Percentiles rank a stretch among this genome's conserved stretches.
Evolutionary conservation across 148 eudicot species (phyloP).

Genomic region (Cornus suecica): DNA sequence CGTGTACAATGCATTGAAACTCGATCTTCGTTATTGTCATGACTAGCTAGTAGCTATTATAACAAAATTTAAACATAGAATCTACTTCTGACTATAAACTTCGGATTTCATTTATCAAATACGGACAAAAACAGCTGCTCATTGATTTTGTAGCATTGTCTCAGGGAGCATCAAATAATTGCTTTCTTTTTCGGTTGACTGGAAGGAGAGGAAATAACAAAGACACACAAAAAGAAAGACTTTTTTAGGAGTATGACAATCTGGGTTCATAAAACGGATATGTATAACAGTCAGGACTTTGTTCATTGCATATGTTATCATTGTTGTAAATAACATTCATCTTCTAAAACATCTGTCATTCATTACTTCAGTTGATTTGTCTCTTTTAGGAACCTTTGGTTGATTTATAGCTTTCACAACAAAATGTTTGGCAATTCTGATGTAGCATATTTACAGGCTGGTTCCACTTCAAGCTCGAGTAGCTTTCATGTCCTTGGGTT

Average conservation of each 20-base stretch:
- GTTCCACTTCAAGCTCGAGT: slow-evolving; percentile 94
- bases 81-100: too few relatives aligned
- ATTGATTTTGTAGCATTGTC: too few relatives aligned
- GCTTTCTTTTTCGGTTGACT: not conserved
- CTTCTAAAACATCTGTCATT: not conserved
- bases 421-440: not conserved
- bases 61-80: too few relatives aligned
- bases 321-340: not conserved
- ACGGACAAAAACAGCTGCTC: too few relatives aligned
- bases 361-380: not conserved
- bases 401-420: not conserved
- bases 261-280: not conserved
- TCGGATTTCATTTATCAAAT: too few relatives aligned
- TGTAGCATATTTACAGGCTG: slow-evolving; percentile 45
- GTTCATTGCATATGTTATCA: not conserved
- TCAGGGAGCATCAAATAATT: too few relatives aligned
- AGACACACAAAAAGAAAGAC: too few relatives aligned
- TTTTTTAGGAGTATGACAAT: not conserved
- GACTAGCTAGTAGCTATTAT: too few relatives aligned
- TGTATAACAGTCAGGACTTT: not conserved
- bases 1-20: too few relatives aligned
- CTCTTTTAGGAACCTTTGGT: not conserved
- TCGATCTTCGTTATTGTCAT: too few relatives aligned
- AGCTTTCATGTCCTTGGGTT: slow-evolving; percentile 90
- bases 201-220: not conserved